phyloP scores from a whole-genome alignment of 768 basidiomycete genomes.

The Termitomyces sp. region DNA sequence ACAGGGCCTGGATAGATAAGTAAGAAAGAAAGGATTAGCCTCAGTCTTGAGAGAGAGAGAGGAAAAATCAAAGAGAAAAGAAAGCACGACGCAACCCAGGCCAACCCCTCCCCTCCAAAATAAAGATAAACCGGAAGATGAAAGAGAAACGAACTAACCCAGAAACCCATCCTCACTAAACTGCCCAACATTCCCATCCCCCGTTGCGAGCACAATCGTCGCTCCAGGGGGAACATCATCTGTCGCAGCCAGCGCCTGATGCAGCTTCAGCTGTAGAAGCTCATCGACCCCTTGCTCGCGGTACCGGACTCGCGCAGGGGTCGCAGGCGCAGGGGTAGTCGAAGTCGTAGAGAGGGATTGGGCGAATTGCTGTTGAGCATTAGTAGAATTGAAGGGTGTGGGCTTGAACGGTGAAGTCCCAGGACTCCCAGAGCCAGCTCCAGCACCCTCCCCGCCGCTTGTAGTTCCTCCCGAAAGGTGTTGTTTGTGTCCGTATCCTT shows the following conservation, averaged over 20 bases:
- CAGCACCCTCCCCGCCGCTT: background rate
- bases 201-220: conserved; percentile 90
- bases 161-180: conserved; percentile 89
- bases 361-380: background rate
- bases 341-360: background rate
- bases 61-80: background rate
- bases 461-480: conserved; percentile 10
- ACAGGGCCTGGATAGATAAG: conserved; percentile 49
- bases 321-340: background rate
- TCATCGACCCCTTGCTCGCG: conserved; percentile 96
- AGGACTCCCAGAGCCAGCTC: background rate
- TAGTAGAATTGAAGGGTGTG: background rate
- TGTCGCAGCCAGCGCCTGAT: conserved; percentile 75
- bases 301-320: conserved; percentile 49
- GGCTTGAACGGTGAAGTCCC: background rate
- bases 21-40: background rate
- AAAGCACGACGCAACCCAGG: background rate
- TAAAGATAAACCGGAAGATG: too few relatives aligned
- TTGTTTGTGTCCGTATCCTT: conserved; percentile 12
- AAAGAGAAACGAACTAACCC: conserved; percentile 12
- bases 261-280: conserved; percentile 86
- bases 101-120: too few relatives aligned
- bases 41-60: background rate
- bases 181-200: conserved; percentile 89
- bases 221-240: conserved; percentile 63